These are phyloP conservation scores for Neostapfia colusana DNA, from an alignment of 176 grass and related monocot species.

Conservation along the genomic window DNA sequence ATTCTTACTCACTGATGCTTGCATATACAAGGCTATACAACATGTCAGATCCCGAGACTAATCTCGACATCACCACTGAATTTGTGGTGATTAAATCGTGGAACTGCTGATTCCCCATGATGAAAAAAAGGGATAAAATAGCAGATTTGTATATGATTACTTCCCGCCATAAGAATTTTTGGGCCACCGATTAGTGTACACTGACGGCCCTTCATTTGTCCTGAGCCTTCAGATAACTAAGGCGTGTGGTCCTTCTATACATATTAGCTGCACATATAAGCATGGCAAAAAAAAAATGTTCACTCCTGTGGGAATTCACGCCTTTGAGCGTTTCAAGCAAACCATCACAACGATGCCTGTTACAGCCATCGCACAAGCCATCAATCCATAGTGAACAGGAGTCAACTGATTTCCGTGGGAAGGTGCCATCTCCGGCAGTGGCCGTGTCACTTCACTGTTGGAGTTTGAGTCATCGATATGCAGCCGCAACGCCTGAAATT, in stretches of 20 bases:
- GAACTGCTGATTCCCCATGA: background rate
- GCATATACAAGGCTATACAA: slow-evolving; percentile 4
- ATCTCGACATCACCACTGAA: background rate
- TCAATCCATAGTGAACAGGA: slow-evolving; percentile 52
- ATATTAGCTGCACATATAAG: slow-evolving; percentile 16
- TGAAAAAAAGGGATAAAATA: background rate
- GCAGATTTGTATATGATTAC: background rate
- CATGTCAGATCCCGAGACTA: background rate
- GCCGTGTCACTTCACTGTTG: slow-evolving; percentile 38
- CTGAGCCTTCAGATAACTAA: slow-evolving; percentile 6
- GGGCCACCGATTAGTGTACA: background rate
- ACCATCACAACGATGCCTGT: slow-evolving; percentile 55
- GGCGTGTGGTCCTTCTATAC: background rate
- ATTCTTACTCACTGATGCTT: background rate
- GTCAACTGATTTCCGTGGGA: slow-evolving; percentile 33
- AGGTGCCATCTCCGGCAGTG: slow-evolving; percentile 29
- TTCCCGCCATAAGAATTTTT: background rate
- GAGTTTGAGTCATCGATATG: slow-evolving; percentile 59
- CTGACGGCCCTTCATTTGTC: background rate
- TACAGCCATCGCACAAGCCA: slow-evolving; percentile 57
- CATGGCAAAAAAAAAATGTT: background rate
- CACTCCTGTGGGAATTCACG: slow-evolving; percentile 36
- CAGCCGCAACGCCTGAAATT: slow-evolving; percentile 75
- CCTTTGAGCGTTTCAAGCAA: slow-evolving; percentile 71
- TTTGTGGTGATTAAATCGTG: background rate